Percentiles rank a stretch among this genome's conserved stretches.
These are phyloP conservation scores for Trichophyton mentagrophytes DNA, from an alignment of 2,329 filamentous ascomycete genomes.

Conservation along the genomic window DNA sequence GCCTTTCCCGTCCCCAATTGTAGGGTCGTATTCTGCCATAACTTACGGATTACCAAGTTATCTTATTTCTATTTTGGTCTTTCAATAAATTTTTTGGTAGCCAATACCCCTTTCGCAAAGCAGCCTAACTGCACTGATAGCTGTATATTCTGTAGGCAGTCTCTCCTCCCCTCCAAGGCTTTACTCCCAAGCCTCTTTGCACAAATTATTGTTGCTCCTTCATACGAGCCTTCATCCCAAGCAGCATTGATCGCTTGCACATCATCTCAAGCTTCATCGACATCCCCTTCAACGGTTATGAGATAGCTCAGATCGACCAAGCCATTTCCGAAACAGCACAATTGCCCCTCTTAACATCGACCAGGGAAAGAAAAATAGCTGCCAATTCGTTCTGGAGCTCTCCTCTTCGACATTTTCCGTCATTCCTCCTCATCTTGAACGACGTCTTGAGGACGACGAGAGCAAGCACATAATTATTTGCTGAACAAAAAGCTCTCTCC, in stretches of 20 bases:
- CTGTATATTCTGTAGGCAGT: not conserved
- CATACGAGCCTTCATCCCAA: not conserved
- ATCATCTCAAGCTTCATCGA: not conserved
- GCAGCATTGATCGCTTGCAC: not conserved
- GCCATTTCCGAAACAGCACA: not conserved
- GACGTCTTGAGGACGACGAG: not conserved
- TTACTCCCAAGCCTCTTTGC: not conserved
- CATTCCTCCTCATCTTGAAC: not conserved
- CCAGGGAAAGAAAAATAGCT: not conserved
- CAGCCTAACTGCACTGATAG: not conserved
- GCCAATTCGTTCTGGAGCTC: not conserved
- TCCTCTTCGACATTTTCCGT: not conserved
- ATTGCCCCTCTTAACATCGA: not conserved
- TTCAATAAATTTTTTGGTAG: not conserved
- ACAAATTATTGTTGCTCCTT: not conserved
- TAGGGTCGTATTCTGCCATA: not conserved
- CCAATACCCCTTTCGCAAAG: not conserved
- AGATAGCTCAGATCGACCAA: not conserved
- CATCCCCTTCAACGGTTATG: not conserved
- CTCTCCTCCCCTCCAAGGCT: not conserved
- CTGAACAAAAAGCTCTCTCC: not conserved
- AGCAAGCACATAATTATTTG: not conserved
- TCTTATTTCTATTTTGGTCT: not conserved
- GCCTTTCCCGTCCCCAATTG: not conserved
- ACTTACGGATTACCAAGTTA: not conserved